These are phyloP conservation scores for Phytophthora sansomeana DNA, from an alignment of 352 stramenopile species.

Conservation along the genomic window DNA sequence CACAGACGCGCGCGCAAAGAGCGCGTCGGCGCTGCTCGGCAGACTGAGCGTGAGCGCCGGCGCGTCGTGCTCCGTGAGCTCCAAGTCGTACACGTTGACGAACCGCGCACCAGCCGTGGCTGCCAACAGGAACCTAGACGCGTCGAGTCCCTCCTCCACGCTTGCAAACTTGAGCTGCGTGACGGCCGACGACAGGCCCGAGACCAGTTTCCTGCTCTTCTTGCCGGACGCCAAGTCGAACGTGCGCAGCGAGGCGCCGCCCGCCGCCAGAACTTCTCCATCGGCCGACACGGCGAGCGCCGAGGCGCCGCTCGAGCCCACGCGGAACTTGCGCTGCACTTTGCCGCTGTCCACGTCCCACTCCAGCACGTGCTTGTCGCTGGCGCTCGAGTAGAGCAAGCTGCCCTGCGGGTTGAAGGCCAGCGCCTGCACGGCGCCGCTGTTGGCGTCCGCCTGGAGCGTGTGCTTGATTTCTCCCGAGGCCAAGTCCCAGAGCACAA, in stretches of 20 bases:
- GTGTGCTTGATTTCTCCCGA: conserved; percentile 70
- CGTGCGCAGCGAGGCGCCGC: conserved; percentile 69
- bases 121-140: conserved; percentile 75
- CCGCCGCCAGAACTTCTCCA: conserved; percentile 71
- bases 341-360: conserved; percentile 69
- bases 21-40: conserved; percentile 56
- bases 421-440: conserved; percentile 67
- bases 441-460: conserved; percentile 53
- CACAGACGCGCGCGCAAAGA: conserved; percentile 52
- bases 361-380: conserved; percentile 82
- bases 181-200: conserved; percentile 75
- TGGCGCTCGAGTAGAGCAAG: conserved; percentile 72
- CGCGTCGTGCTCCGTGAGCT: conserved; percentile 64
- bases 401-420: conserved; percentile 78
- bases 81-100: conserved; percentile 87
- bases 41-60: conserved; percentile 81
- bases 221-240: conserved; percentile 84
- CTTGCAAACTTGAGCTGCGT: conserved; percentile 75
- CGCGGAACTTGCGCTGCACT: conserved; percentile 76
- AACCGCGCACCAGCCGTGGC: conserved; percentile 78
- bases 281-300: conserved; percentile 70
- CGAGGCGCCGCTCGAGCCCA: conserved; percentile 59
- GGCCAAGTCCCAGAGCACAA: conserved; percentile 82
- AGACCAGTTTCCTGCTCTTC: conserved; percentile 79
- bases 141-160: conserved; percentile 28